Conservation (phyloP, 2,329 filamentous ascomycete species). For the Trichoderma hamatum region DNA sequence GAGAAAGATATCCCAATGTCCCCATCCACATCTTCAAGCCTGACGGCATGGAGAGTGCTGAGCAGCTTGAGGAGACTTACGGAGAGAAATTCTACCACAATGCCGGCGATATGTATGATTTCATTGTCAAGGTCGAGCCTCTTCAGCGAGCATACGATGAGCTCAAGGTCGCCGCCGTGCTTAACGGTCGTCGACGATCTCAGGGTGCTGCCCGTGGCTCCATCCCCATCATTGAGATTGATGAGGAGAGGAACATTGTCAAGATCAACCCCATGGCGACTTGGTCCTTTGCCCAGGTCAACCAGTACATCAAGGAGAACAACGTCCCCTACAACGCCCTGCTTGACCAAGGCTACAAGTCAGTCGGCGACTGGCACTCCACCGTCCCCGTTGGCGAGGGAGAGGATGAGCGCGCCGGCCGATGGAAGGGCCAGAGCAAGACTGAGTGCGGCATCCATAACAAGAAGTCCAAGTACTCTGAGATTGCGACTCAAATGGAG, state of each 20-base stretch:
- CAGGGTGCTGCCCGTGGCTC: conserved; percentile 92
- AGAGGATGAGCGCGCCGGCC: conserved; percentile 93
- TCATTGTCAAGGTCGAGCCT: conserved; percentile 95
- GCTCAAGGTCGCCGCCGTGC: conserved; percentile 82
- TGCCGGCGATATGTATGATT: conserved; percentile 91
- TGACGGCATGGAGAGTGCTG: conserved; percentile 68
- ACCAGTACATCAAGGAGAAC: conserved; percentile 82
- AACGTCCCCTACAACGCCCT: conserved; percentile 92
- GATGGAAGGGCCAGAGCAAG: conserved; percentile 96
- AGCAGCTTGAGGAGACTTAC: conserved; percentile 80
- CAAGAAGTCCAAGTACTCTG: conserved; percentile 89
- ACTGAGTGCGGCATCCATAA: conserved; percentile 99
- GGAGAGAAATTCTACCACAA: conserved; percentile 83
- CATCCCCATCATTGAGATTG: conserved; percentile 88
- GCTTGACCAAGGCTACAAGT: conserved; percentile 95
- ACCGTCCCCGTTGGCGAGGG: conserved; percentile 86
- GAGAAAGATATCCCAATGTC: conserved; percentile 74
- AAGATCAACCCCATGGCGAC: conserved; percentile 98
- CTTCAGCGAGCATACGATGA: conserved; percentile 88
- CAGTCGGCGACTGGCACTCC: conserved; percentile 96
- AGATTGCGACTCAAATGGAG: conserved; percentile 76
- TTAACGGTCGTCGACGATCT: conserved; percentile 88
- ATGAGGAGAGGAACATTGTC: conserved; percentile 83
- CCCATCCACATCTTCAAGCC: conserved; percentile 91
- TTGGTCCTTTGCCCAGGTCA: conserved; percentile 90